A percentile compares a stretch with the other conserved stretches of the same genome.
phyloP scores from a whole-genome alignment of 345 rosid species.

The Sisymbrium irio region DNA sequence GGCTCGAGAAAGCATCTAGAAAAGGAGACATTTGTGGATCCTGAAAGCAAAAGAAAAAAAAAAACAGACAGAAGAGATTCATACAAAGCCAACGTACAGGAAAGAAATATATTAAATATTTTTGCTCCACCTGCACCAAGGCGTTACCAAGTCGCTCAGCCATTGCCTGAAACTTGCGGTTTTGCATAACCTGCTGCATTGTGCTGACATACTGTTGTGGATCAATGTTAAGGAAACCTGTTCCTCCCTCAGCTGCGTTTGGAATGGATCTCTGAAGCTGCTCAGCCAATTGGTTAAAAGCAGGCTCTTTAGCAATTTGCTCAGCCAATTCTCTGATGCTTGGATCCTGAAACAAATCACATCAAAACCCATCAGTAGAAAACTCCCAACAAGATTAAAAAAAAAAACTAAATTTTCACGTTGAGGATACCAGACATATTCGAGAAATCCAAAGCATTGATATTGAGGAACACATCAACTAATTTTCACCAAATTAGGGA shows the following conservation, averaged over 20 bases:
- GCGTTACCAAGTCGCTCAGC: conserved; percentile 93
- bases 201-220: conserved; percentile 71
- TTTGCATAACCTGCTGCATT: conserved; percentile 97
- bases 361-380: conserved; percentile 17
- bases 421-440: conserved; percentile 78
- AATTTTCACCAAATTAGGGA: too few relatives aligned
- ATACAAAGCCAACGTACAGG: background rate
- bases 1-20: conserved; percentile 79
- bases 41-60: conserved; percentile 42
- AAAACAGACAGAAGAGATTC: too few relatives aligned
- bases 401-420: too few relatives aligned
- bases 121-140: conserved; percentile 70
- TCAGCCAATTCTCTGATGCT: conserved; percentile 90
- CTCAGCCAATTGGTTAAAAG: conserved; percentile 95
- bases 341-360: conserved; percentile 59
- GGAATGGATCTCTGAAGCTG: conserved; percentile 84
- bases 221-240: conserved; percentile 62
- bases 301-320: conserved; percentile 90
- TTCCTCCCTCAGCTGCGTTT: conserved; percentile 57
- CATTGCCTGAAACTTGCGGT: conserved; percentile 93
- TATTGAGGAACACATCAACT: too few relatives aligned
- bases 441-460: conserved; percentile 92
- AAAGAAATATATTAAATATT: background rate
- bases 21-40: conserved; percentile 97
- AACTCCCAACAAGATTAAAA: too few relatives aligned